Base-by-base conservation (phyloP, 495 filamentous ascomycete genomes). In the Penicillium crystallinum region DNA sequence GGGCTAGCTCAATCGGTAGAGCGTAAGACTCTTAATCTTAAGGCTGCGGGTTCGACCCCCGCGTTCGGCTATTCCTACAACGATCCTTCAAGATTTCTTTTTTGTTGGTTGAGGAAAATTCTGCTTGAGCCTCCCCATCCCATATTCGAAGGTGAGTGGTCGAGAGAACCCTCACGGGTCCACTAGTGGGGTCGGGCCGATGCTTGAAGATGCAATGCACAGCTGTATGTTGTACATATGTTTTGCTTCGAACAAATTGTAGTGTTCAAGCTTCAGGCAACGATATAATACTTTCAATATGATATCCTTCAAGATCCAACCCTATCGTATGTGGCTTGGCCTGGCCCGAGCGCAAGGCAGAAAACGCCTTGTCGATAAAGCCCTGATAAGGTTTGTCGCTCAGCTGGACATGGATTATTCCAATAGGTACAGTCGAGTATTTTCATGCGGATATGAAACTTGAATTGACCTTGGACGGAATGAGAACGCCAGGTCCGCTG, bases 21-120 rank as follows among this genome's bases (percentile, higher is more conserved):
- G 84, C 84, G 83, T 86, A 80, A 84, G 83, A 86, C 83, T 87
- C 83, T 87, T 87, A 86, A 83, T 83, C 80, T 81, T 76, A 83
- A 83, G 79, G 80, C 76, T 81, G 79, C 72, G 79, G 80, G 78
- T 80, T 79, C 76, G 71, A 79, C 74, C 74, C 76, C 76, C 76
- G 62, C 70, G 70, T 73, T 71, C 58, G 70, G 68, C 67, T 72
- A 61, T 55, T 58, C 44, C 59, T 69, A 61, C 38, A 63, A 53
- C 58, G 17, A 39, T 27, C 52, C 31, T 52, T 22, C 51, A 54
- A 61, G 57, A 58, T 58, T 46, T 49, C 38, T 46, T 60, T 57
- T 57, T 58, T 61, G n/a, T 41, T 27, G 23, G 35, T 34, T 43
- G n/a, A 15, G 23, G 19, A 34, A 53, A 56, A 42, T 46, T 62